Base-by-base conservation (phyloP, 1,284 basidiomycete genomes). In the Coniferiporia weirii region DNA sequence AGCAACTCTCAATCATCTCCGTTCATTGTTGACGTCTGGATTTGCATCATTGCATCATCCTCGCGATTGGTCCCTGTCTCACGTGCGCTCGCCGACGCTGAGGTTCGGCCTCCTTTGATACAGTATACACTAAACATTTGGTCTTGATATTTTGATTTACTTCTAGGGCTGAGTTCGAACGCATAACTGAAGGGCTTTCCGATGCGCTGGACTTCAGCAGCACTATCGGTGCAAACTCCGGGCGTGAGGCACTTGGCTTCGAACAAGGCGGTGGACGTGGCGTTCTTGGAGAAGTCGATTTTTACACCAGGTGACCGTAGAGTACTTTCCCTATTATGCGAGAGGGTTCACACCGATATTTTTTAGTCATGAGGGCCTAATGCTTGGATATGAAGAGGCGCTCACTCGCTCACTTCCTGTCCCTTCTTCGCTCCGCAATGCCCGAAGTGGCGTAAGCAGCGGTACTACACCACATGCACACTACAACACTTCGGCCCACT, bases 161-260 rank as follows among this genome's bases (percentile, higher is more conserved):
- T 46, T 56, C 10, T 64, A 90, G 89, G 62, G 75, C 78, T 60
- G 91, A 95, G 70, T 98, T 97, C 72, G 87, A 93, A 66, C 78
- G 78, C 13, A 94, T 98, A 61, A 85, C 93, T 3, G 84, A 91
- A 56, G 85, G 87, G 9, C 80, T 99, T 54, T 85, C 91, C 10
- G 94, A 98, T 68, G 92, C 94, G 1, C 81, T 99, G 20, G 94
- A 97, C 69, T 99, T 99, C 70, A 93, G 93, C 71, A 81, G 82
- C 34, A 95, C 93, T 0, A 92, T 98, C 57, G 93, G 93, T 9
- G 79, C 83, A 8, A 80, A 82, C 56, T 74, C 81, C 0, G 81
- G 80, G 0, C 72, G 71, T 12, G 79, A 82, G 2, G 76, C 70
- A 15, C 68, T 76, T 0, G 71, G 80, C 1, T 91, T 85, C 68